Percentiles rank a stretch among this genome's conserved stretches.
Conservation (phyloP, 129 eudicot genomes). For the Tagetes erecta region DNA sequence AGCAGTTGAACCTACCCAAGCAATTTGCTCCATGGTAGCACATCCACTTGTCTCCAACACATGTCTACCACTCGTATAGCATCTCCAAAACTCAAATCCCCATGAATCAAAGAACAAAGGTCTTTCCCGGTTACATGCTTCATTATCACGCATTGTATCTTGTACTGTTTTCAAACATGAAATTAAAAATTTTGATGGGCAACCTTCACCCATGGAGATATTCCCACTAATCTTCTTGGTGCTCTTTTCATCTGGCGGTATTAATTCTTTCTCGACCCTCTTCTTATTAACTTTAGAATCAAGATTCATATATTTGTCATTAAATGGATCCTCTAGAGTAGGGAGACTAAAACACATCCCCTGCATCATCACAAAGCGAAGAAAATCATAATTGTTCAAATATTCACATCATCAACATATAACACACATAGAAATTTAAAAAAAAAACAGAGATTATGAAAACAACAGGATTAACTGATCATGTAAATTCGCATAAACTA, state of each 20-base stretch:
- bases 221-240: constrained; percentile 10
- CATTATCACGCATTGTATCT: constrained; percentile 45
- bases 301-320: constrained; percentile 47
- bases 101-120: constrained; percentile 66
- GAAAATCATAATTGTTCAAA: neutral
- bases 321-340: constrained; percentile 77
- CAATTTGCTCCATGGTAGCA: constrained; percentile 68
- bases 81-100: constrained; percentile 91
- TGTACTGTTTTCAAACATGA: constrained; percentile 72
- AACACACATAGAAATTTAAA: neutral
- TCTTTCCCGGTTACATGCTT: constrained; percentile 38
- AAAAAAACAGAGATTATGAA: neutral
- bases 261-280: constrained; percentile 27
- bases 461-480: neutral
- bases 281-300: constrained; percentile 45
- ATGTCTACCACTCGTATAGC: constrained; percentile 60
- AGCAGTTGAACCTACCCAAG: constrained; percentile 80
- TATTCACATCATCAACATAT: neutral
- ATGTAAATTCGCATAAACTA: neutral
- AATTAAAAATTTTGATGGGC: constrained; percentile 74
- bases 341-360: constrained; percentile 93
- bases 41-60: constrained; percentile 61
- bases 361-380: constrained; percentile 29
- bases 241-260: constrained; percentile 11
- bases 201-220: constrained; percentile 30